A percentile compares a stretch with the other conserved stretches of the same genome.
phyloP scores from a whole-genome alignment of 371 early-diverging fungal species.

The Mucor mucedo region DNA sequence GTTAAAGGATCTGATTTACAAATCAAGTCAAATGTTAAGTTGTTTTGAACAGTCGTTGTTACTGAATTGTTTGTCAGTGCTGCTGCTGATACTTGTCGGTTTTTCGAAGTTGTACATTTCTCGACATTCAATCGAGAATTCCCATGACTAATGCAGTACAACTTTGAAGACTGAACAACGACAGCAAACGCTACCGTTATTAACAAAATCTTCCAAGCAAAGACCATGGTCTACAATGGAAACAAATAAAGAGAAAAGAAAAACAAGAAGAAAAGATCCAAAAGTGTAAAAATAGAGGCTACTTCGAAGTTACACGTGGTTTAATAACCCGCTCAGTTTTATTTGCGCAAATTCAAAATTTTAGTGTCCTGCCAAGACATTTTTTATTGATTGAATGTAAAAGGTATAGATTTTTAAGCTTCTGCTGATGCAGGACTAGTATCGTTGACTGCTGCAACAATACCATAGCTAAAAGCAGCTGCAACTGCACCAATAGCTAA shows the following conservation, averaged over 20 bases:
- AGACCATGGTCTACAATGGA: background rate
- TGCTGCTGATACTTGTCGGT: constrained; percentile 12
- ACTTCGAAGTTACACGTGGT: constrained; percentile 10
- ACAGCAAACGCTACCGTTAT: background rate
- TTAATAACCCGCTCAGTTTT: constrained; percentile 3
- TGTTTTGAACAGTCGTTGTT: background rate
- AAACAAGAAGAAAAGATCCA: constrained; percentile 5
- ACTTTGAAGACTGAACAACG: constrained; percentile 1
- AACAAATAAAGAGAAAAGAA: background rate
- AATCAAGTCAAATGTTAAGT: constrained; percentile 21
- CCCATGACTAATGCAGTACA: constrained; percentile 14
- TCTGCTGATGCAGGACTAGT: background rate
- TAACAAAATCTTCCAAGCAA: background rate
- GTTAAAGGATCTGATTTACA: constrained; percentile 9
- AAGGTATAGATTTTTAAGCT: background rate
- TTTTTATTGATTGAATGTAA: constrained; percentile 6
- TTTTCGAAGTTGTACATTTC: constrained; percentile 6
- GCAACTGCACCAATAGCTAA: constrained; percentile 68
- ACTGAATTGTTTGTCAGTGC: constrained; percentile 1
- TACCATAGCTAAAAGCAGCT: constrained; percentile 60
- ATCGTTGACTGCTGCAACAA: constrained; percentile 36
- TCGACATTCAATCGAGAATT: background rate
- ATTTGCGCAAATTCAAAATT: constrained; percentile 3
- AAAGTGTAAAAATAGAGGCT: constrained; percentile 7
- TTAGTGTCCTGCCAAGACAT: constrained; percentile 28